Evolutionary conservation across 2,329 filamentous ascomycete genomes (phyloP), one percentile per base, ranked within the genome.

Genomic region (Penicillium fuscoglaucum): DNA sequence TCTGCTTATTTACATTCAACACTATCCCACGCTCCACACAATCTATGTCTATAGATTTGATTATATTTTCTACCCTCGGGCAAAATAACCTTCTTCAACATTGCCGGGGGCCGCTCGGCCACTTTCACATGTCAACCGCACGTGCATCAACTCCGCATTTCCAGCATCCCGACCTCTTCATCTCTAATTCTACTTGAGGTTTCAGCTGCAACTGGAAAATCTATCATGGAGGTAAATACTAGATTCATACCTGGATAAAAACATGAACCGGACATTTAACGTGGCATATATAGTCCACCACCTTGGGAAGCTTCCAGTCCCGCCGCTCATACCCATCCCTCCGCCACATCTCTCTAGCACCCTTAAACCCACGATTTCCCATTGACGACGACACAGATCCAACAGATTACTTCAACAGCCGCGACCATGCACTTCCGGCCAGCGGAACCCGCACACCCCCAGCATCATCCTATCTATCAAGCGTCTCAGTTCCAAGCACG

Each of bases 311-410:
- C 54, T 76, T 76, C 62, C 71, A 70, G 33, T 76, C 74, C 44
- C 80, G 81, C 49, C 83, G 84, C 57, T 86, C 84, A 50, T 83
- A 84, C 65, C 83, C 83, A 49, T 84, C 84, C 61, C 78, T 87
- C 52, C 76, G 82, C 65, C 80, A 85, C 66, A 79, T 87, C 60
- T 85, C 84, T 44, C 78, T 87, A n/a, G 83, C 84, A 65, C 85
- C 84, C 40, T 77, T 87, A 56, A 83, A 80, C 55, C 77, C 80
- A 50, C 79, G 78, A 70, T 83, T 83, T 66, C 80, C 80, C 21
- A 78, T 82, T 66, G 81, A 83, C 57, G 76, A 79, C 60, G 77
- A 78, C 62, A 74, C 61, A 35, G 71, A 75, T 33, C 66, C 73
- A 31, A 61, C 58, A 26, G 72, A 74, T 54, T 75, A 74, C 58